A percentile compares a stretch with the other conserved stretches of the same genome.
These are phyloP conservation scores for Bretziella fagacearum DNA, from an alignment of 2,329 filamentous ascomycete species.

Conservation along the genomic window DNA sequence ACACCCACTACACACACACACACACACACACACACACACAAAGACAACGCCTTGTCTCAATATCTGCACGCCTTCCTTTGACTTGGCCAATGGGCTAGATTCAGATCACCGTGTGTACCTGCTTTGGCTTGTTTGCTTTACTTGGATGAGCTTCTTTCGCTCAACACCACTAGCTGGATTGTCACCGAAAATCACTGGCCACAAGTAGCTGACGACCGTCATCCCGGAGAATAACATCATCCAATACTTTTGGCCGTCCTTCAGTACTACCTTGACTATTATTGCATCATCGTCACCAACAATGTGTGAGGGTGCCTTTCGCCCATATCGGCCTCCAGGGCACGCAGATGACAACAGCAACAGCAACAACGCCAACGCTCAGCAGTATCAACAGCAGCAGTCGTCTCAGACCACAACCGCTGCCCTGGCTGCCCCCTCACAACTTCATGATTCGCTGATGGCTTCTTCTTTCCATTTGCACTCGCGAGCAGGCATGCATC, in stretches of 20 bases:
- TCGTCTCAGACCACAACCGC: too few species aligned
- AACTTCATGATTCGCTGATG: too few species aligned
- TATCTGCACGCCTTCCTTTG: neutral
- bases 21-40: too few species aligned
- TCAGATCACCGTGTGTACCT: neutral
- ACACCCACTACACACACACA: too few species aligned
- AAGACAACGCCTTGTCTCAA: too few species aligned
- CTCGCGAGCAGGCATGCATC: neutral
- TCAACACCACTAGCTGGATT: neutral
- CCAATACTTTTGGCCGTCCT: too few species aligned
- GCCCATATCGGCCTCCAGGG: constrained; percentile 3
- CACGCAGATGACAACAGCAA: neutral
- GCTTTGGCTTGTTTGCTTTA: neutral
- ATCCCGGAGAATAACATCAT: too few species aligned
- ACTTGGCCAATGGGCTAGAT: neutral
- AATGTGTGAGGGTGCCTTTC: constrained; percentile 6
- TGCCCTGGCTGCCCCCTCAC: too few species aligned
- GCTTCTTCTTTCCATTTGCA: neutral
- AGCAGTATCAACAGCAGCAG: neutral
- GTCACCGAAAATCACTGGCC: too few species aligned
- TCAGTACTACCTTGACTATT: too few species aligned
- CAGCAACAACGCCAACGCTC: neutral
- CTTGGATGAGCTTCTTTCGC: neutral
- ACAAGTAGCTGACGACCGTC: too few species aligned
- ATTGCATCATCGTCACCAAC: too few species aligned